Evolutionary conservation across 164 flowering plant species (phyloP).

Genomic region (Platanus orientalis): DNA sequence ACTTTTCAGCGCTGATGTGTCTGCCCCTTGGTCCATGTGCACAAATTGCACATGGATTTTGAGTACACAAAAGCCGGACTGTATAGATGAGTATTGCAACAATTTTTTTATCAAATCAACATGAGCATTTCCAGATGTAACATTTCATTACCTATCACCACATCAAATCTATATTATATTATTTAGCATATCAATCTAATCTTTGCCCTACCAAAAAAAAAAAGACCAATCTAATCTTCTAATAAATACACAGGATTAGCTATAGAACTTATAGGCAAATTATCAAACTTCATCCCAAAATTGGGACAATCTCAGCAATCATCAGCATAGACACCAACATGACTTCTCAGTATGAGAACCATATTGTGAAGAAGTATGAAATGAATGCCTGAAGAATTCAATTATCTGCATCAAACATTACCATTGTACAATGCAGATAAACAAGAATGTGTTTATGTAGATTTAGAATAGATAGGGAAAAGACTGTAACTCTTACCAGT

Average conservation of each 20-base stretch:
- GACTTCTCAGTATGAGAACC: background rate
- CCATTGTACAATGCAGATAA: constrained; percentile 3
- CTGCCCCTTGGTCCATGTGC: too few species aligned
- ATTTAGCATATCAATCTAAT: too few species aligned
- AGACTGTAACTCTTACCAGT: constrained; percentile 37
- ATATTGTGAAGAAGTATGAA: background rate
- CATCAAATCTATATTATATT: too few species aligned
- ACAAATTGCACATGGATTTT: too few species aligned
- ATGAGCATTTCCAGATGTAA: too few species aligned
- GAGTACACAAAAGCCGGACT: too few species aligned
- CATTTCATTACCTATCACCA: too few species aligned
- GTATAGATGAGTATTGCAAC: too few species aligned
- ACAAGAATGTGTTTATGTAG: background rate
- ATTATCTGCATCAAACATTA: background rate
- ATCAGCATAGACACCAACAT: background rate
- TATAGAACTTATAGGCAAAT: background rate
- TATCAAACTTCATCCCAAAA: background rate
- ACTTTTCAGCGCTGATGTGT: too few species aligned
- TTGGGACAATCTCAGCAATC: background rate
- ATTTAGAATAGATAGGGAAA: background rate
- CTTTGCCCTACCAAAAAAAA: too few species aligned
- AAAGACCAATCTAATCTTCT: background rate
- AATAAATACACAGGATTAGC: background rate
- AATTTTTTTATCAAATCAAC: too few species aligned
- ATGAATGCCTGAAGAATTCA: background rate